Base-by-base conservation (phyloP, 108 stramenopile genomes). In the Skeletonema tropicum region DNA sequence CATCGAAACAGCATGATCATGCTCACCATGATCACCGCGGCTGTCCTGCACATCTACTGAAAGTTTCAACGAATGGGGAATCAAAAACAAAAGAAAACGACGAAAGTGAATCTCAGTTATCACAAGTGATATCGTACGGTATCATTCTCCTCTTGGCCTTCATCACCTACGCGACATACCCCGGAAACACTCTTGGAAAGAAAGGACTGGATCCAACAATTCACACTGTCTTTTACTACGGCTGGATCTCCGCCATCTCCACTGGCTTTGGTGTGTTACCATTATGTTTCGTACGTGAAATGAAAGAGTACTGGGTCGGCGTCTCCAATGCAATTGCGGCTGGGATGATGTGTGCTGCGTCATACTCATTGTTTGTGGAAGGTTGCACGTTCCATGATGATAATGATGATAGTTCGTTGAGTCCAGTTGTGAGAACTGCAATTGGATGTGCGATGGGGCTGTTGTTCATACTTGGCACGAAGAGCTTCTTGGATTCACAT, bases 271-370 rank as follows among this genome's bases (percentile, higher is more conserved):
- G 99, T 41, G 97, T 96, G 0, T 42, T 98, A 10, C 99, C 99
- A 8, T 86, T 99, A 1, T 69, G 93, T 15, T 86, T 98, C 68
- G 71, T 86, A 10, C 79, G 82, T 3, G 74, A 96, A 52, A 74
- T 96, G 63, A 82, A 90, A 17, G 70, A 89, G 15, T 93, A 84
- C 65, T 97, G 87, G 79, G 82, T 94, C 29, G 98, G 93, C 30
- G 73, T 95, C 5, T 89, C 92, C 14, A 97, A 98, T 77, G 98
- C 98, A 49, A 76, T 97, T 41, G 99, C 99, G 19, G 97, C 97
- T 12, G 99, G 99, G 9, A 98, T 99, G 97, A 99, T 99, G 99
- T 75, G 96, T 38, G 92, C 96, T 13, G 98, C 98, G 3, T 92
- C 90, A 60, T 94, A 88, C 74, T 92, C 92, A 25, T 85, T 99